Conservation (phyloP, 441 rosid species). For the Heliophila coronopifolia region DNA sequence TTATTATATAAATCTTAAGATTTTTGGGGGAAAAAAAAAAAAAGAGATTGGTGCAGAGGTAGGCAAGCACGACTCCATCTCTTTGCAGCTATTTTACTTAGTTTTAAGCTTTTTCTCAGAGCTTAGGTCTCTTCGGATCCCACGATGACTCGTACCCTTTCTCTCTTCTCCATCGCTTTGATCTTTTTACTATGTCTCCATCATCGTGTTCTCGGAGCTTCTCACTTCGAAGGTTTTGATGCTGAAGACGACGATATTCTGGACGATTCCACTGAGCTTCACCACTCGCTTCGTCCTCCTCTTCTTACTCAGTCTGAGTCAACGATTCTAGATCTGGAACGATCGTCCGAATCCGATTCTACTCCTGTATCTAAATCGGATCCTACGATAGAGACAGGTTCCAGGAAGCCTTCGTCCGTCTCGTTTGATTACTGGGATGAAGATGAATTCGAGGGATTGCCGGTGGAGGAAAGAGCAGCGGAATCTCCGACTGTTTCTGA, state of each 20-base stretch:
- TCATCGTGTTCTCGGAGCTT: constrained; percentile 33
- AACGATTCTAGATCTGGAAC: constrained; percentile 27
- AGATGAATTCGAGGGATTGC: constrained; percentile 93
- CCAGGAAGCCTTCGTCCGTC: constrained; percentile 32
- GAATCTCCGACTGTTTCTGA: constrained; percentile 25
- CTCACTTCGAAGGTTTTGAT: constrained; percentile 92
- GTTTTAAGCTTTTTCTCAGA: not conserved
- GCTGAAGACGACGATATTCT: constrained; percentile 61
- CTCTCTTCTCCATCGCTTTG: constrained; percentile 23
- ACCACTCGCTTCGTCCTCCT: constrained; percentile 46
- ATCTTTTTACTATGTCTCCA: constrained; percentile 32
- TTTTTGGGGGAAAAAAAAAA: no score
- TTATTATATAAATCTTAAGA: no score
- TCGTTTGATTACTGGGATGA: constrained; percentile 89
- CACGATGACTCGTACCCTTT: constrained; percentile 12
- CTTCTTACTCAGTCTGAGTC: constrained; percentile 53
- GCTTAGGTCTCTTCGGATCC: constrained; percentile 15
- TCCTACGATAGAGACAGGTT: constrained; percentile 22
- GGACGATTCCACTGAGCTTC: constrained; percentile 37
- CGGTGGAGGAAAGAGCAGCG: constrained; percentile 28
- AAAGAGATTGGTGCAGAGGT: no score
- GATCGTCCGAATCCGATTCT: constrained; percentile 17
- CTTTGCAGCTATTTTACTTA: not conserved
- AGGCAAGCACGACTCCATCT: constrained; percentile 20
- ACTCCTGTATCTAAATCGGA: constrained; percentile 1